phyloP scores from a whole-genome alignment of 106 monocot genomes.

The Dioscorea alata region DNA sequence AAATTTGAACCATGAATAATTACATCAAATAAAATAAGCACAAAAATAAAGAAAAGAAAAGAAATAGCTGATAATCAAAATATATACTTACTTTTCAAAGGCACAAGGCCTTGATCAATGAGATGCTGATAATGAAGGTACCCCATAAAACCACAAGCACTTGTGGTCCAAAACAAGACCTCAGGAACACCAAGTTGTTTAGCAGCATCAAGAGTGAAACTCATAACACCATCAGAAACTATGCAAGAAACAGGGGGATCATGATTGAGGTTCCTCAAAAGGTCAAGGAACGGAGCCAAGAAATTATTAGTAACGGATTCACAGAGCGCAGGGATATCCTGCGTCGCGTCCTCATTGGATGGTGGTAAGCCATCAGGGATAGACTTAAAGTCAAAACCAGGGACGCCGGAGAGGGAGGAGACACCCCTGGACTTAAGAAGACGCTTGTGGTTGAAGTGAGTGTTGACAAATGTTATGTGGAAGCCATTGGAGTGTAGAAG shows the following conservation, averaged over 20 bases:
- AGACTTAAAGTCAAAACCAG: not conserved
- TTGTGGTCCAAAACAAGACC: not conserved
- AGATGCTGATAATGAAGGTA: not conserved
- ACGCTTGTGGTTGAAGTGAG: conserved; percentile 19
- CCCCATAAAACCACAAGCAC: not conserved
- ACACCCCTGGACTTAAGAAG: conserved; percentile 8
- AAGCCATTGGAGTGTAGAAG: conserved; percentile 17
- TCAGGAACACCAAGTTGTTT: not conserved
- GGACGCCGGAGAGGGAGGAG: not conserved
- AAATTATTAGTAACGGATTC: not conserved
- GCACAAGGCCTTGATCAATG: not conserved
- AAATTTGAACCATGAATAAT: not conserved
- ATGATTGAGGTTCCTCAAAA: not conserved
- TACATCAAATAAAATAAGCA: no score
- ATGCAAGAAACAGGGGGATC: not conserved
- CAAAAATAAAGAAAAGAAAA: no score
- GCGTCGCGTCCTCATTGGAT: not conserved
- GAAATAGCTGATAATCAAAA: not conserved
- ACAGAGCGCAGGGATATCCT: not conserved
- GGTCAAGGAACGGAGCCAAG: not conserved
- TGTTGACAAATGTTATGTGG: conserved; percentile 31
- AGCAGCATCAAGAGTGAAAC: not conserved
- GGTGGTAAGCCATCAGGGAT: conserved; percentile 1
- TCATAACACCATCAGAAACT: not conserved
- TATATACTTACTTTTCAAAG: not conserved